Percentiles rank a stretch among this genome's conserved stretches.
Evolutionary conservation across 257 asterid genomes (phyloP).

Genomic region (Petrea volubilis): DNA sequence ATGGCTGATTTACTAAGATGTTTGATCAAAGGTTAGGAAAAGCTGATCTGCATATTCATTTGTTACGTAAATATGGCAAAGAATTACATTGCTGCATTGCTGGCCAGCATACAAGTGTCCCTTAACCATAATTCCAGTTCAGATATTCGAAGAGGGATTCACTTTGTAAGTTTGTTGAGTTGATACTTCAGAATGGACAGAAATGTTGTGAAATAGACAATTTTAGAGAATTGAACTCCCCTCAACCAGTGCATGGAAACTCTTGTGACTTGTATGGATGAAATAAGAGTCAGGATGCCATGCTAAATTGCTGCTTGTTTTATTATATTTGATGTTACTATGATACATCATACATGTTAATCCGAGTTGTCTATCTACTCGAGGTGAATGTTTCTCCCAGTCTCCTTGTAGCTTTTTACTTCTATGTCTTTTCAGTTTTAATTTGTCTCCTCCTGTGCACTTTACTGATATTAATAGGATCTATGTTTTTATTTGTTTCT

Average conservation of each 20-base stretch:
- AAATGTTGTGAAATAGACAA: conserved; percentile 10
- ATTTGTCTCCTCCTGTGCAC: neutral
- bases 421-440: neutral
- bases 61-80: neutral
- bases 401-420: neutral
- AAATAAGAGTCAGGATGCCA: neutral
- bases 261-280: no score
- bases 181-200: neutral
- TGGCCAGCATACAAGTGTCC: neutral
- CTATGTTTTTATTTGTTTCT: neutral
- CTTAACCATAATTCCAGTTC: neutral
- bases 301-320: conserved; percentile 6
- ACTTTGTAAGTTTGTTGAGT: neutral
- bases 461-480: neutral
- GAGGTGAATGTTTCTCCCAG: conserved; percentile 1
- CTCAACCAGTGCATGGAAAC: neutral
- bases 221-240: neutral
- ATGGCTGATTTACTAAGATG: neutral
- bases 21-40: conserved; percentile 10
- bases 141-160: neutral
- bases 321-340: neutral
- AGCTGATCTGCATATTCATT: neutral
- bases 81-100: neutral
- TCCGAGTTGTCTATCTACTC: neutral
- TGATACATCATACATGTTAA: neutral